Conservation (phyloP, 352 stramenopile species). For the Globisporangium apiculatum region DNA sequence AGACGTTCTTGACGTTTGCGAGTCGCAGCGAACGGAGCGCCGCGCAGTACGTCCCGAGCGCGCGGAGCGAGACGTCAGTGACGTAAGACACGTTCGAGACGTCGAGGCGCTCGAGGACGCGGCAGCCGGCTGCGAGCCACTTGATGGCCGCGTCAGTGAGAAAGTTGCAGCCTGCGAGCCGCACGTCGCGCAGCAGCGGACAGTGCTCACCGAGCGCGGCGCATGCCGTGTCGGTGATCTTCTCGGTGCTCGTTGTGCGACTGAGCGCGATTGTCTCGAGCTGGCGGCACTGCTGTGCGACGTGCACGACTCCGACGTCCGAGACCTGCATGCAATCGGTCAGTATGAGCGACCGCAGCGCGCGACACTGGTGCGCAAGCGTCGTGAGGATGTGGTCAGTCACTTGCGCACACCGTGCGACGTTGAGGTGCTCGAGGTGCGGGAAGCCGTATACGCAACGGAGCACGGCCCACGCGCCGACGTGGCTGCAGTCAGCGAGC, state of each 20-base stretch:
- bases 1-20: conserved; percentile 68
- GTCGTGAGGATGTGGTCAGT: conserved; percentile 82
- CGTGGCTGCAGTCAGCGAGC: conserved; percentile 46
- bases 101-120: conserved; percentile 67
- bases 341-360: conserved; percentile 65
- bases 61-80: conserved; percentile 69
- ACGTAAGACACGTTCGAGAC: conserved; percentile 78
- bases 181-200: conserved; percentile 41
- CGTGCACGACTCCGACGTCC: conserved; percentile 77
- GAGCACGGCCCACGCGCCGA: conserved; percentile 66
- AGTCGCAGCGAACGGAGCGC: conserved; percentile 34
- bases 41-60: conserved; percentile 29
- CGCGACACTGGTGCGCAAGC: conserved; percentile 58
- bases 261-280: conserved; percentile 73
- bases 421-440: conserved; percentile 37
- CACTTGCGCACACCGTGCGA: conserved; percentile 79
- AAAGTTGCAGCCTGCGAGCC: conserved; percentile 77
- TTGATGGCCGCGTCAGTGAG: conserved; percentile 88
- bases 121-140: conserved; percentile 83
- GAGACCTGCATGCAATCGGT: conserved; percentile 73
- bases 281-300: conserved; percentile 64
- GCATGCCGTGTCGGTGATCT: conserved; percentile 87
- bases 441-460: conserved; percentile 57
- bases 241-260: conserved; percentile 48
- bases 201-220: conserved; percentile 71